Base-by-base conservation (phyloP, 176 grass and related monocot genomes). In the Triticum monococcum region DNA sequence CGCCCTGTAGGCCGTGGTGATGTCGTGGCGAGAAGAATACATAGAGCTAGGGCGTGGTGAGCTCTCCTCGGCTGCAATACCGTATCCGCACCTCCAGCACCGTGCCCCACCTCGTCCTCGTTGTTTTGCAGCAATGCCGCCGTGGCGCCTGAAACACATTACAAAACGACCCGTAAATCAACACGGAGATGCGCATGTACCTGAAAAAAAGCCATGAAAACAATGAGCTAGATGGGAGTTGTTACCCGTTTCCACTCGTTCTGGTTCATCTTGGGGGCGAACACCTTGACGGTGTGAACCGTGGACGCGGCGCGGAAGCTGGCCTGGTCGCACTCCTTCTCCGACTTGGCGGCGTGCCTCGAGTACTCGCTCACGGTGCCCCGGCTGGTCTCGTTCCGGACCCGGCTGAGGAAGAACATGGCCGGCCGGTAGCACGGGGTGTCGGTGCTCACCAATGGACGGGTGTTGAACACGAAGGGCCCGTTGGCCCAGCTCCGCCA, bases 381-480 rank as follows among this genome's bases (percentile, higher is more conserved):
- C n/a, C 33, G 50, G 23, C 24, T 66, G 38, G 81, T 89, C 12
- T 69, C 85, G 81, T 68, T 88, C 64, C 65, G 66, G 37, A 73
- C 81, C 0, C 54, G 35, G 63, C 36, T 68, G 65, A 93, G 88
- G 87, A 93, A 95, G 81, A 92, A 98, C 43, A 85, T 6, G 57
- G 84, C 64, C 2, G 93, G 95, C 12, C 86, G 83, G 9, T 76
- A 79, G 88, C 95, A 98, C 9, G 89, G 69, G 46, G 36, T 32
- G 18, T 68, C 81, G 8, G 64, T 64, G 2, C 64, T 12, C 22
- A 89, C 1, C 12, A 92, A 0, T 0, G 80, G 56, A 35, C 96
- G 88, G 20, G 88, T 90, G 86, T 98, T 95, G 83, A 98, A 98
- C 8, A 91, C 91, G 83, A 98, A 98, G 0, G 93, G 93, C 3